Evolutionary conservation across 192 early-diverging fungal genomes (phyloP).

Genomic region (Entomortierella parvispora): DNA sequence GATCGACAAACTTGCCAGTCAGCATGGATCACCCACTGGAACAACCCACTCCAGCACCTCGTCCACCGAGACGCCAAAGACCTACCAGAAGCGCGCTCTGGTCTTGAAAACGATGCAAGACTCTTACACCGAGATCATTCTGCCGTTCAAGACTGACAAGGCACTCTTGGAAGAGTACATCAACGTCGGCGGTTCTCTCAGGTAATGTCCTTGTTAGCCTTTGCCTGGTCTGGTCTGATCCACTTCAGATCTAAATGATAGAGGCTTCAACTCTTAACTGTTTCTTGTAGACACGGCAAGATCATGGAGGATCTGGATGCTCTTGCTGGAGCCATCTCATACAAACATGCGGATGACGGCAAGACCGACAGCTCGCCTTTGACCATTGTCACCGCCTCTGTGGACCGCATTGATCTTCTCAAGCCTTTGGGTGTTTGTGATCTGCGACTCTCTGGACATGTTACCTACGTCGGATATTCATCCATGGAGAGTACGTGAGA

Average conservation of each 20-base stretch:
- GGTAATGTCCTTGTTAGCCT: slow-evolving; percentile 35
- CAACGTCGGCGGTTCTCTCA: slow-evolving; percentile 74
- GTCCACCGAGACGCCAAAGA: neutral
- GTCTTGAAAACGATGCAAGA: slow-evolving; percentile 70
- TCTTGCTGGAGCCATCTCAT: slow-evolving; percentile 78
- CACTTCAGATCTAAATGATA: too few relatives aligned
- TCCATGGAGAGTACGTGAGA: slow-evolving; percentile 77
- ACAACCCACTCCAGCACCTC: slow-evolving; percentile 1
- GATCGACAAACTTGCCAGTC: slow-evolving; percentile 54
- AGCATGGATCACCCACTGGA: slow-evolving; percentile 23
- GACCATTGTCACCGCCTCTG: slow-evolving; percentile 84
- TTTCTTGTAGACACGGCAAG: slow-evolving; percentile 69
- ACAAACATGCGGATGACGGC: slow-evolving; percentile 70
- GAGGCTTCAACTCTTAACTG: slow-evolving; percentile 10
- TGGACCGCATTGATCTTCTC: slow-evolving; percentile 88
- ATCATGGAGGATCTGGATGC: slow-evolving; percentile 88
- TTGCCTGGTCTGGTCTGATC: too few relatives aligned
- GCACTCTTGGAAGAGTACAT: slow-evolving; percentile 81
- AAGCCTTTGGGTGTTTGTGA: slow-evolving; percentile 70
- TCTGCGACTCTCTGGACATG: slow-evolving; percentile 78
- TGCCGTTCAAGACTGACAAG: slow-evolving; percentile 81
- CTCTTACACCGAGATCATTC: slow-evolving; percentile 78
- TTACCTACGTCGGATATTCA: slow-evolving; percentile 83
- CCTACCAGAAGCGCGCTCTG: slow-evolving; percentile 30
- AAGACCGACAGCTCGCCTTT: slow-evolving; percentile 51